phyloP scores from a whole-genome alignment of 106 monocot genomes.

The Posidonia australis region DNA sequence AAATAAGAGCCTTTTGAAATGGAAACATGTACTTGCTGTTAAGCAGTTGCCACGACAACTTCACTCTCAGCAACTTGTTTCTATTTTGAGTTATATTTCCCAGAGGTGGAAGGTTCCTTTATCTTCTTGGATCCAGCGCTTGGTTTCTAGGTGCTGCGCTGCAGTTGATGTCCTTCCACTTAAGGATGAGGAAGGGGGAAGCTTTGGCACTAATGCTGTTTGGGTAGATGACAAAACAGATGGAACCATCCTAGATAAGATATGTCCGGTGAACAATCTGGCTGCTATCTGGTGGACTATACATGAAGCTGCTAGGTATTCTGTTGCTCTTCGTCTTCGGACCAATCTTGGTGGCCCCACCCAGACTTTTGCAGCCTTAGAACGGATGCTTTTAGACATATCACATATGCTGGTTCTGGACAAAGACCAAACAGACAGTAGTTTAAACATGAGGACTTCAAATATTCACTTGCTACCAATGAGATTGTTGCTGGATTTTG shows the following conservation, averaged over 20 bases:
- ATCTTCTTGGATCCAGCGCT: constrained; percentile 77
- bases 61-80: constrained; percentile 73
- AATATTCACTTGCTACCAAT: constrained; percentile 72
- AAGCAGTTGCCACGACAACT: constrained; percentile 54
- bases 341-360: constrained; percentile 91
- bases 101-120: constrained; percentile 80
- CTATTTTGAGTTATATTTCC: constrained; percentile 79
- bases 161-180: constrained; percentile 23
- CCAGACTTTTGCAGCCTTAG: constrained; percentile 95
- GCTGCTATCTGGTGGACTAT: constrained; percentile 93
- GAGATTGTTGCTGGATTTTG: constrained; percentile 80
- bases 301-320: constrained; percentile 81
- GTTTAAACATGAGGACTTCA: constrained; percentile 38
- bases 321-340: constrained; percentile 73
- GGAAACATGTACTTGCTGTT: constrained; percentile 56
- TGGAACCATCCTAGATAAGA: constrained; percentile 31
- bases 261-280: constrained; percentile 63
- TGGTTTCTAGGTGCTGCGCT: constrained; percentile 53
- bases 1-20: constrained; percentile 28
- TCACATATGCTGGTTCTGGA: constrained; percentile 53
- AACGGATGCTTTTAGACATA: constrained; percentile 91
- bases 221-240: constrained; percentile 28
- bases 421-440: constrained; percentile 47
- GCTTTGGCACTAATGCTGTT: constrained; percentile 6
- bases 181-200: constrained; percentile 37